phyloP scores from a whole-genome alignment of 2,329 filamentous ascomycete species.

The Lasiodiplodia sp. region DNA sequence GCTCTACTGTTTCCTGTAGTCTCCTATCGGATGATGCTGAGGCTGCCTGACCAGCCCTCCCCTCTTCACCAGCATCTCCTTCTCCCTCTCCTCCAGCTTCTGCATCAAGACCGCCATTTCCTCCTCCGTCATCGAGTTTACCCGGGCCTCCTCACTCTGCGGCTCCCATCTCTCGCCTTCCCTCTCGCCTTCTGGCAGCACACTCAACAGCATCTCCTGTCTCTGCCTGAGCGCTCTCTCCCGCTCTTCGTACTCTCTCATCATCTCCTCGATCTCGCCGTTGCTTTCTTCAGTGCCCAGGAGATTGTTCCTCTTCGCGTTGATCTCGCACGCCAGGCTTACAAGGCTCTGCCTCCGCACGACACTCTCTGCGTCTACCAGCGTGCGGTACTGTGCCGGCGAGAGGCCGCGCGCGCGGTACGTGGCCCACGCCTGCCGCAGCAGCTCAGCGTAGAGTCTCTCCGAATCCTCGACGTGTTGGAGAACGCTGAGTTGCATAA shows the following conservation, averaged over 20 bases:
- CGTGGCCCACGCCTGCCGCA: background rate
- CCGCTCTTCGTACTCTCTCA: background rate
- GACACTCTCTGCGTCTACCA: background rate
- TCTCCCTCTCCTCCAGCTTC: background rate
- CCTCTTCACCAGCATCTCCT: background rate
- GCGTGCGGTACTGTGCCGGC: background rate
- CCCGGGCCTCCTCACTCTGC: background rate
- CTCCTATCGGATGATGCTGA: background rate
- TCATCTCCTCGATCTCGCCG: background rate
- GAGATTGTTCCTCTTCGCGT: background rate
- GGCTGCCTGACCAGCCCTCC: background rate
- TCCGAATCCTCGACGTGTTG: background rate
- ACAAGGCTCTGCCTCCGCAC: background rate
- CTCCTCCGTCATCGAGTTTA: background rate
- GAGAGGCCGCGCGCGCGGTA: background rate
- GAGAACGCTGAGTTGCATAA: background rate
- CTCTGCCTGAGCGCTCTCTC: background rate
- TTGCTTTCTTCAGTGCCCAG: too few relatives aligned
- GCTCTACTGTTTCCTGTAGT: too few relatives aligned
- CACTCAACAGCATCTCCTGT: background rate
- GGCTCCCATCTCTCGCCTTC: background rate
- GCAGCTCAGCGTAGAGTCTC: background rate
- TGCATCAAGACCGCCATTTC: background rate
- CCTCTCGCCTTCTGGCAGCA: background rate
- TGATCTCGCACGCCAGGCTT: background rate